Conservation (phyloP, 805 yeast species). For the Zygotorulaspora florentina region DNA sequence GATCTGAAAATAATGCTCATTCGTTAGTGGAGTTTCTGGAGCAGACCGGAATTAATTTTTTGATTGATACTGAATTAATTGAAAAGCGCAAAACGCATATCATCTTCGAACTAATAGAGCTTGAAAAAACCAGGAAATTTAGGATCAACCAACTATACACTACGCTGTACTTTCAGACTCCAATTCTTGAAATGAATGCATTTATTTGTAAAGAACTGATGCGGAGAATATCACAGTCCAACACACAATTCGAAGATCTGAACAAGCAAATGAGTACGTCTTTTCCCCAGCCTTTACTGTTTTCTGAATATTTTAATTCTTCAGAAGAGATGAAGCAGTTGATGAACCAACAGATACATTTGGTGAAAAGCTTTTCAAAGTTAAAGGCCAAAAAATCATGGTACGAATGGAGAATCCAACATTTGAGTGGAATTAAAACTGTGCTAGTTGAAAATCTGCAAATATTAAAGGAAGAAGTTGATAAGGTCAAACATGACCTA, state of each 20-base stretch:
- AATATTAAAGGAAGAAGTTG: constrained; percentile 24
- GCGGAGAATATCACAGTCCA: constrained; percentile 49
- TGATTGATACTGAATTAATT: constrained; percentile 16
- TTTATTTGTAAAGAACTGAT: constrained; percentile 52
- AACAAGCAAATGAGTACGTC: constrained; percentile 44
- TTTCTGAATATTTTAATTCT: constrained; percentile 46
- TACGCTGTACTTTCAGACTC: constrained; percentile 26
- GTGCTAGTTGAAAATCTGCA: constrained; percentile 29
- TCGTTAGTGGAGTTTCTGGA: constrained; percentile 19
- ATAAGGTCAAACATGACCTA: constrained; percentile 17
- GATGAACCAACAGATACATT: constrained; percentile 46
- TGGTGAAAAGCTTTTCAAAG: constrained; percentile 48
- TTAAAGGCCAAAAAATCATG: constrained; percentile 52
- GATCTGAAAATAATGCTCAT: neutral
- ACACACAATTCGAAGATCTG: constrained; percentile 43
- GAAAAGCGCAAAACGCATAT: constrained; percentile 9
- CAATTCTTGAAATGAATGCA: constrained; percentile 43
- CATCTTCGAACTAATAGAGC: constrained; percentile 6
- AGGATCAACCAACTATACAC: constrained; percentile 15
- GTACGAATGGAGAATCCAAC: constrained; percentile 59
- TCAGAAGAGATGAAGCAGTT: constrained; percentile 37
- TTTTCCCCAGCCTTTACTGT: constrained; percentile 51
- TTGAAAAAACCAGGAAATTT: constrained; percentile 4
- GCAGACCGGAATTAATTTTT: constrained; percentile 20
- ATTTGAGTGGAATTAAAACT: constrained; percentile 43